Percentiles rank a stretch among this genome's conserved stretches.
Evolutionary conservation across 148 eudicot species (phyloP).

Genomic region (Chenopodium album): DNA sequence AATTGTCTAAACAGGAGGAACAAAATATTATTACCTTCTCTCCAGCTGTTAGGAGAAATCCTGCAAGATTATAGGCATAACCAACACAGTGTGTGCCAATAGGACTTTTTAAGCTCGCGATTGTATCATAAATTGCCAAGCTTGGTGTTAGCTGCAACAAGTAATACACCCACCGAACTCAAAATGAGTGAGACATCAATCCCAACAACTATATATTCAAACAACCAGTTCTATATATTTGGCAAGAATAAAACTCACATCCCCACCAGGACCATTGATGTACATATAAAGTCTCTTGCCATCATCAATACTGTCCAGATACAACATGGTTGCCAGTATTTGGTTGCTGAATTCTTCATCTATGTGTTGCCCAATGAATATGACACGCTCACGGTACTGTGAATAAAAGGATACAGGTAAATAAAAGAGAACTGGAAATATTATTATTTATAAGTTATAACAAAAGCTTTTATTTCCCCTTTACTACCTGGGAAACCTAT

Average conservation of each 20-base stretch:
- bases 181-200: neutral
- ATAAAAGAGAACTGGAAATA: neutral
- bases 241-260: conserved; percentile 56
- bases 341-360: conserved; percentile 79
- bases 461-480: neutral
- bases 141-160: conserved; percentile 74
- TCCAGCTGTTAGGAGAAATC: conserved; percentile 83
- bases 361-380: conserved; percentile 67
- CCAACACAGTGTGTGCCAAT: conserved; percentile 82
- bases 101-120: conserved; percentile 75
- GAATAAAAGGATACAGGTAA: neutral
- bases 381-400: conserved; percentile 85
- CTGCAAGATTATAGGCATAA: conserved; percentile 70
- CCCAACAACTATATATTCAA: neutral
- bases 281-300: conserved; percentile 62
- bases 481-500: neutral
- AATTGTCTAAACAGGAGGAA: neutral
- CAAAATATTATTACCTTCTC: conserved; percentile 51
- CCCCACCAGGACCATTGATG: conserved; percentile 83
- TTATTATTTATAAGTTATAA: neutral
- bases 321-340: conserved; percentile 73
- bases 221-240: neutral
- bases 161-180: neutral
- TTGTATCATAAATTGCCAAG: conserved; percentile 85
- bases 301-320: conserved; percentile 66